A percentile compares a stretch with the other conserved stretches of the same genome.
Evolutionary conservation across 2,329 filamentous ascomycete genomes (phyloP).

Genomic region (Raffaelea arxii): DNA sequence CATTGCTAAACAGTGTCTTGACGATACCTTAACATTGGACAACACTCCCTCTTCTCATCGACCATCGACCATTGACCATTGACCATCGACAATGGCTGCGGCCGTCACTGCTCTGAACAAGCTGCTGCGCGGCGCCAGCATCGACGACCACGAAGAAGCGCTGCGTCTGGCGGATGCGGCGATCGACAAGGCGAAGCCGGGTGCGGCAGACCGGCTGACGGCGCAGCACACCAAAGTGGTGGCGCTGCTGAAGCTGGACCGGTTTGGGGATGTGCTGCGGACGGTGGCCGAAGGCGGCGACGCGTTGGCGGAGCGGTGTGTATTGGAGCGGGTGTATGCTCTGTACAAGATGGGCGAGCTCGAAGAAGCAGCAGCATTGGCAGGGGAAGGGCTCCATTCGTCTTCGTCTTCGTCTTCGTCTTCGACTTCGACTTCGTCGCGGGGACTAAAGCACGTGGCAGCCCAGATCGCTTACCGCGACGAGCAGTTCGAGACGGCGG

Average conservation of each 20-base stretch:
- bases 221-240: slow-evolving; percentile 63
- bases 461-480: slow-evolving; percentile 64
- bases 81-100: too few relatives aligned
- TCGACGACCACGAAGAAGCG: slow-evolving; percentile 65
- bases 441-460: slow-evolving; percentile 41
- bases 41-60: too few relatives aligned
- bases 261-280: slow-evolving; percentile 67
- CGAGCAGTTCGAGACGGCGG: slow-evolving; percentile 62
- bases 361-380: slow-evolving; percentile 45
- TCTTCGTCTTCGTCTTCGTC: slow-evolving; percentile 5
- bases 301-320: slow-evolving; percentile 48
- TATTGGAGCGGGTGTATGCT: slow-evolving; percentile 69
- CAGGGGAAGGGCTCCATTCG: slow-evolving; percentile 23
- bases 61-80: too few relatives aligned
- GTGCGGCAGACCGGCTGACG: slow-evolving; percentile 27
- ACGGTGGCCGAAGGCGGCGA: slow-evolving; percentile 55
- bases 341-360: slow-evolving; percentile 70
- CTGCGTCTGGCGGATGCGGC: slow-evolving; percentile 54
- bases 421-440: background rate
- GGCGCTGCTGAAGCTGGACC: slow-evolving; percentile 71
- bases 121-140: slow-evolving; percentile 43
- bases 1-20: too few relatives aligned
- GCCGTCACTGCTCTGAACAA: slow-evolving; percentile 39
- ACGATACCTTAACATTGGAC: too few relatives aligned
- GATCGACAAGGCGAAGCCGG: slow-evolving; percentile 49